Evolutionary conservation across 2,329 filamentous ascomycete species (phyloP).

Genomic region (Teratosphaeria epicoccoides): DNA sequence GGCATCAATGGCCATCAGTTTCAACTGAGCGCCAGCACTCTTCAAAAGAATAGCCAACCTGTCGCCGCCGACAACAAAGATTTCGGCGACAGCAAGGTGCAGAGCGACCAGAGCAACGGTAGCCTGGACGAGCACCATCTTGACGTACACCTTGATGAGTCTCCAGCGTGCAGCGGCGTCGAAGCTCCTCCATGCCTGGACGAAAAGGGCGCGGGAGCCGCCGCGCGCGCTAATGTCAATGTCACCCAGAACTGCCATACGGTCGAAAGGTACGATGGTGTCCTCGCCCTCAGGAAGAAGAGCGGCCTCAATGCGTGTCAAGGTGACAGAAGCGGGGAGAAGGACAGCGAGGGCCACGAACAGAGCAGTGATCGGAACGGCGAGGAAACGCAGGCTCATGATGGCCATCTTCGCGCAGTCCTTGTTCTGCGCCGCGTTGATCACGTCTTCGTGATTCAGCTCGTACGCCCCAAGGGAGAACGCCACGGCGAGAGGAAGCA

Average conservation of each 20-base stretch:
- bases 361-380: constrained; percentile 27
- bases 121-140: constrained; percentile 49
- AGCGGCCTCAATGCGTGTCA: constrained; percentile 76
- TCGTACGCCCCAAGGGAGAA: constrained; percentile 38
- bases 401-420: constrained; percentile 18
- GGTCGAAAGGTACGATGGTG: constrained; percentile 82
- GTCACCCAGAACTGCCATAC: constrained; percentile 60
- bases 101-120: constrained; percentile 17
- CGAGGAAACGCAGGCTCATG: constrained; percentile 33
- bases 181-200: constrained; percentile 72
- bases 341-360: constrained; percentile 56
- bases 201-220: constrained; percentile 45
- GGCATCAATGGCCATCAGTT: constrained; percentile 17
- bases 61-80: constrained; percentile 22
- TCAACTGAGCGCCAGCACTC: constrained; percentile 16
- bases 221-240: constrained; percentile 62
- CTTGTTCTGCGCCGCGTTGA: constrained; percentile 12
- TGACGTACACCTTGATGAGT: constrained; percentile 63
- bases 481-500: constrained; percentile 39
- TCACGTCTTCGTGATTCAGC: constrained; percentile 13
- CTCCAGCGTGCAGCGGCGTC: constrained; percentile 60
- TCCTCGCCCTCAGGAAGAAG: constrained; percentile 72
- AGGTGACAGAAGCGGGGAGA: constrained; percentile 66
- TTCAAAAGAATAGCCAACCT: constrained; percentile 17
- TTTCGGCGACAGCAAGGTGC: constrained; percentile 18